phyloP scores from a whole-genome alignment of 768 basidiomycete species.

The Mycena venus region DNA sequence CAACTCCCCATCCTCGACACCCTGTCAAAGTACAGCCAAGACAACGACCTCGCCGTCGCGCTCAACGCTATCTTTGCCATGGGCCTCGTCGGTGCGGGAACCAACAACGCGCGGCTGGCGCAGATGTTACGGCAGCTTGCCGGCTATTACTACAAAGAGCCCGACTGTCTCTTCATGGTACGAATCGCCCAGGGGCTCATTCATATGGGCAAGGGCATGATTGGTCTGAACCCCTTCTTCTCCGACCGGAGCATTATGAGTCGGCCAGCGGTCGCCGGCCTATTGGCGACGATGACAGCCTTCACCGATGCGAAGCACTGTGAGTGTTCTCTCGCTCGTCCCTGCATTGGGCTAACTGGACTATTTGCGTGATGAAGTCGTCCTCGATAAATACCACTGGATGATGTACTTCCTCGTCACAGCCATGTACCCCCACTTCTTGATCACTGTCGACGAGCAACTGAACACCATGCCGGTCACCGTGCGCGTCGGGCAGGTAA shows the following conservation, averaged over 20 bases:
- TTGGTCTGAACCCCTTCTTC: constrained; percentile 97
- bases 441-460: constrained; percentile 96
- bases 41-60: constrained; percentile 96
- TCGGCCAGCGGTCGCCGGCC: constrained; percentile 88
- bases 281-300: constrained; percentile 88
- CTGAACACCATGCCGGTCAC: constrained; percentile 89
- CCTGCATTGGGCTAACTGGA: background rate
- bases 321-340: constrained; percentile 59
- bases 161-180: constrained; percentile 96
- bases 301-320: constrained; percentile 96
- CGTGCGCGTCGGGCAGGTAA: constrained; percentile 92
- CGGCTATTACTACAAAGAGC: constrained; percentile 97
- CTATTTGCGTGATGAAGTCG: constrained; percentile 67
- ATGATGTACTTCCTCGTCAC: constrained; percentile 97
- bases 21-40: constrained; percentile 98
- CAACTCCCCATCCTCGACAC: constrained; percentile 95
- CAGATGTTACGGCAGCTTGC: constrained; percentile 98
- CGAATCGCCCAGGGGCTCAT: constrained; percentile 97
- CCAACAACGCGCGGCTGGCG: constrained; percentile 95
- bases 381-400: constrained; percentile 97
- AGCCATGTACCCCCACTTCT: constrained; percentile 98
- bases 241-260: constrained; percentile 92
- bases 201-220: constrained; percentile 99
- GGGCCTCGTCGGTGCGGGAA: constrained; percentile 97
- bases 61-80: constrained; percentile 98